Percentiles rank a stretch among this genome's conserved stretches.
phyloP scores from a whole-genome alignment of 176 grass and related monocot species.

The Aegilops sharonensis region DNA sequence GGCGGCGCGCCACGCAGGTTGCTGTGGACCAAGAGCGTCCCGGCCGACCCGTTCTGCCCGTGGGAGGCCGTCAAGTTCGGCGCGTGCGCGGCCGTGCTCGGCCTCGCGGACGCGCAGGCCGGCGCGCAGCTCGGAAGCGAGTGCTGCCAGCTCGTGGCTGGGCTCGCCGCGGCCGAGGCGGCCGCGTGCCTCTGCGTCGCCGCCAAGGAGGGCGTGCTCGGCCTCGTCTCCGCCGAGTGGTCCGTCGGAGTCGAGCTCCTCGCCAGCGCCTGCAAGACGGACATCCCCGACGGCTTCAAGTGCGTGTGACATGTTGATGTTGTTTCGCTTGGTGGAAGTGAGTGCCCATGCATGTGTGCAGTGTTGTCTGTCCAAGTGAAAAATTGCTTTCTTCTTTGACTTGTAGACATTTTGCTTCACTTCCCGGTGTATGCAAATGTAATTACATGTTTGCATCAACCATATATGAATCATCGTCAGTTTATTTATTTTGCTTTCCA shows the following conservation, averaged over 20 bases:
- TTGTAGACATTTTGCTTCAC: not conserved
- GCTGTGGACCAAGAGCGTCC: conserved; percentile 17
- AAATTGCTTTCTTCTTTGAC: not conserved
- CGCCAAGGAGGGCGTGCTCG: conserved; percentile 63
- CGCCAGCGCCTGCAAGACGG: conserved; percentile 68
- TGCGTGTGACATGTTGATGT: conserved; percentile 37
- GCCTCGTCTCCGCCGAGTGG: conserved; percentile 67
- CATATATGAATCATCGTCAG: too few species aligned
- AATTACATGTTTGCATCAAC: too few species aligned
- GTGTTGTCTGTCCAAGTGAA: not conserved
- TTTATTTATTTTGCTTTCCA: too few species aligned
- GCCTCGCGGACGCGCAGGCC: conserved; percentile 17
- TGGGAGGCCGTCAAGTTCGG: conserved; percentile 66
- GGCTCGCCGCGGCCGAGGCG: conserved; percentile 54
- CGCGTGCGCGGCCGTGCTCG: conserved; percentile 53
- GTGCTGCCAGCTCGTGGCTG: conserved; percentile 54
- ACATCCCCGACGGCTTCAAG: conserved; percentile 73
- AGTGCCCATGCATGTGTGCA: not conserved
- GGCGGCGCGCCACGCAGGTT: conserved; percentile 19
- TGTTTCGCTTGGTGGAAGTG: not conserved
- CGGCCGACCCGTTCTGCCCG: conserved; percentile 62
- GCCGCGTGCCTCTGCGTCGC: conserved; percentile 81
- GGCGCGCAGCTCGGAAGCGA: conserved; percentile 38
- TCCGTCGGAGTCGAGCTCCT: conserved; percentile 67
- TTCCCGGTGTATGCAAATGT: not conserved